Evolutionary conservation across 495 filamentous ascomycete genomes (phyloP).

Genomic region (Recurvomyces mirabilis): DNA sequence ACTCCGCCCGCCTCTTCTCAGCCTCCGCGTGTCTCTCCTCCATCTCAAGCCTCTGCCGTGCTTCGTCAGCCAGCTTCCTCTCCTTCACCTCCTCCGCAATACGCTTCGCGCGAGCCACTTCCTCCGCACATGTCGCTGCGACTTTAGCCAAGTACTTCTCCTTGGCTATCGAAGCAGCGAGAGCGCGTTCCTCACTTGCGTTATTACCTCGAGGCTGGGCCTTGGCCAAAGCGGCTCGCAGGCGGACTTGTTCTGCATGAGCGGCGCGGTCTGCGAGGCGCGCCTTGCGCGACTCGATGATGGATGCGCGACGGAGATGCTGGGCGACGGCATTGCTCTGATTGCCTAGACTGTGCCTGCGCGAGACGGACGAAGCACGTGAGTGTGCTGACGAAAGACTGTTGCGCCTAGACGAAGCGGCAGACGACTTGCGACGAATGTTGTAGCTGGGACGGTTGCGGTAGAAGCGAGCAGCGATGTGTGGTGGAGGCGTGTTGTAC

Average conservation of each 20-base stretch:
- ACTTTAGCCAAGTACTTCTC: slow-evolving; percentile 90
- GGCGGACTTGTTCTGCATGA: slow-evolving; percentile 92
- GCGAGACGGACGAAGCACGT: slow-evolving; percentile 50
- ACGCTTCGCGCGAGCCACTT: slow-evolving; percentile 87
- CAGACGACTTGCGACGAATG: slow-evolving; percentile 67
- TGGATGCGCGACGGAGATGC: slow-evolving; percentile 80
- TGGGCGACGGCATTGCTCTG: slow-evolving; percentile 79
- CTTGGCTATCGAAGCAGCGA: slow-evolving; percentile 83
- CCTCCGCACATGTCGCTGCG: slow-evolving; percentile 84
- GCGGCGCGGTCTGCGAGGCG: slow-evolving; percentile 85
- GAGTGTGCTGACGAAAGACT: slow-evolving; percentile 83
- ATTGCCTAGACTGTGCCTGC: slow-evolving; percentile 43
- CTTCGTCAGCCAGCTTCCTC: slow-evolving; percentile 75
- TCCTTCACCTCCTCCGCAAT: slow-evolving; percentile 87
- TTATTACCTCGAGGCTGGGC: slow-evolving; percentile 51
- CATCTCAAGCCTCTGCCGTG: slow-evolving; percentile 53
- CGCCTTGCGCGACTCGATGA: slow-evolving; percentile 86
- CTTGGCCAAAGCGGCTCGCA: slow-evolving; percentile 71
- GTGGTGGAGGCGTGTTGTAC: slow-evolving; percentile 54
- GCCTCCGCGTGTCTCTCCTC: slow-evolving; percentile 82
- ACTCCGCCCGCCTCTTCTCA: slow-evolving; percentile 52
- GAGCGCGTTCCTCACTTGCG: slow-evolving; percentile 68
- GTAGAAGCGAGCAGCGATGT: slow-evolving; percentile 79
- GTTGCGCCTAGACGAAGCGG: slow-evolving; percentile 76
- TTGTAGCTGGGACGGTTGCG: slow-evolving; percentile 42